Evolutionary conservation across 164 flowering plant species (phyloP).

Genomic region (Chloranthus sessilifolius): DNA sequence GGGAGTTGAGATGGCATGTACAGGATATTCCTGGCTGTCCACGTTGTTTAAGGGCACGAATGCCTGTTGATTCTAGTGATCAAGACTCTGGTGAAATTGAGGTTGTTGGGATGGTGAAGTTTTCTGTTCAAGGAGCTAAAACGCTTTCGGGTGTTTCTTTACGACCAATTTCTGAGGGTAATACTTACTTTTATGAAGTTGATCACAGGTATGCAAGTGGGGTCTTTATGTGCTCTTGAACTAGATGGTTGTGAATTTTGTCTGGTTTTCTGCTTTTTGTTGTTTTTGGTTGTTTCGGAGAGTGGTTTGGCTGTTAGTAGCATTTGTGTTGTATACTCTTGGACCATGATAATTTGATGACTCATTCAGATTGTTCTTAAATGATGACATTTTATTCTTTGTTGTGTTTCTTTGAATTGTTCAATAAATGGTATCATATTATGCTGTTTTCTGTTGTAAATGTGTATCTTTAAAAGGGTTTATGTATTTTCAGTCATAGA

Average conservation of each 20-base stretch:
- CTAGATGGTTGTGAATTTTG: not conserved
- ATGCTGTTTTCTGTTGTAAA: too few relatives aligned
- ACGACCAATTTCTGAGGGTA: constrained; percentile 74
- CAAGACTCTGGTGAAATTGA: constrained; percentile 62
- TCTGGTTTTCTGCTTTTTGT: too few relatives aligned
- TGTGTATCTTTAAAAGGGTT: too few relatives aligned
- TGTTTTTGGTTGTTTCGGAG: too few relatives aligned
- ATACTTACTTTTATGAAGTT: constrained; percentile 70
- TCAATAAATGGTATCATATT: too few relatives aligned
- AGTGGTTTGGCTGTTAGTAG: too few relatives aligned
- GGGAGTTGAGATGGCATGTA: constrained; percentile 85
- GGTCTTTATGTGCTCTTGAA: constrained; percentile 64
- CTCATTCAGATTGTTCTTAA: too few relatives aligned
- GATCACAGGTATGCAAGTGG: constrained; percentile 75
- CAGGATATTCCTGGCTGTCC: constrained; percentile 83
- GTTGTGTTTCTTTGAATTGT: too few relatives aligned
- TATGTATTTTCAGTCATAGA: too few relatives aligned
- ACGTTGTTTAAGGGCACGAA: constrained; percentile 66
- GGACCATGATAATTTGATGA: too few relatives aligned
- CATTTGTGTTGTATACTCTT: too few relatives aligned
- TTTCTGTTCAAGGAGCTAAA: constrained; percentile 56
- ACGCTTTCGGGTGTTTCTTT: constrained; percentile 78
- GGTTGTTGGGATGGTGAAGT: constrained; percentile 59
- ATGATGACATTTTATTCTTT: too few relatives aligned
- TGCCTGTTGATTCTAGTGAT: constrained; percentile 75